Evolutionary conservation across 768 basidiomycete genomes (phyloP).

Genomic region (Trametes cinnabarina): DNA sequence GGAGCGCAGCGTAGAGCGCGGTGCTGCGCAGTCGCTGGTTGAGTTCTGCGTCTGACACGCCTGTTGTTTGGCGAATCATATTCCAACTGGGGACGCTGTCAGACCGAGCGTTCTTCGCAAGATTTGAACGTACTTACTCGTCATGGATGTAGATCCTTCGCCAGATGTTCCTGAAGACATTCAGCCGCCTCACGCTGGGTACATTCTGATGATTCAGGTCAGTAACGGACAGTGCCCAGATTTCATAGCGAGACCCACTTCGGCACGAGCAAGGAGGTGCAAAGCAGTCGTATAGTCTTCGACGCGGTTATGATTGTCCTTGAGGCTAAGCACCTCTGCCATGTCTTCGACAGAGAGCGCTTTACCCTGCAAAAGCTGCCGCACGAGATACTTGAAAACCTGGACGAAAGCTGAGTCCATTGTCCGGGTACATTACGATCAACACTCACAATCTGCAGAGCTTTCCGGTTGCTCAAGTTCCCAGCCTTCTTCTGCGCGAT

Average conservation of each 20-base stretch:
- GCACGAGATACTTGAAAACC: slow-evolving; percentile 70
- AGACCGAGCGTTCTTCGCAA: neutral
- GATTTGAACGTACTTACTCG: slow-evolving; percentile 50
- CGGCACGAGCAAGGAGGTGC: slow-evolving; percentile 57
- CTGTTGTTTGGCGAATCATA: slow-evolving; percentile 66
- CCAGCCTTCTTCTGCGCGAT: slow-evolving; percentile 56
- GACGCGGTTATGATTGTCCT: slow-evolving; percentile 62
- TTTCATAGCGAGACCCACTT: slow-evolving; percentile 36
- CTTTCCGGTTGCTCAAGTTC: slow-evolving; percentile 42
- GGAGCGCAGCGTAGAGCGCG: slow-evolving; percentile 69
- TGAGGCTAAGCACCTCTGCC: slow-evolving; percentile 81
- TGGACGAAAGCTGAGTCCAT: slow-evolving; percentile 25
- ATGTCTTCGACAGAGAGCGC: slow-evolving; percentile 75
- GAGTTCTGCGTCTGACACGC: slow-evolving; percentile 75
- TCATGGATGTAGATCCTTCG: slow-evolving; percentile 85
- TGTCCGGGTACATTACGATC: neutral
- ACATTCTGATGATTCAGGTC: slow-evolving; percentile 44
- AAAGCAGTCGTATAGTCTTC: slow-evolving; percentile 71
- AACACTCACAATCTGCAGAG: slow-evolving; percentile 48
- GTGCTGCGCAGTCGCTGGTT: slow-evolving; percentile 69
- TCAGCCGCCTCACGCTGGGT: slow-evolving; percentile 65
- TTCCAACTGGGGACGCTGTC: slow-evolving; percentile 59
- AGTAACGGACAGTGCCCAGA: neutral
- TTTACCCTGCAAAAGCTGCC: slow-evolving; percentile 69
- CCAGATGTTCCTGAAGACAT: slow-evolving; percentile 80